Evolutionary conservation across 78 protist species (phyloP).

Genomic region (Dictyostelium capitatum): DNA sequence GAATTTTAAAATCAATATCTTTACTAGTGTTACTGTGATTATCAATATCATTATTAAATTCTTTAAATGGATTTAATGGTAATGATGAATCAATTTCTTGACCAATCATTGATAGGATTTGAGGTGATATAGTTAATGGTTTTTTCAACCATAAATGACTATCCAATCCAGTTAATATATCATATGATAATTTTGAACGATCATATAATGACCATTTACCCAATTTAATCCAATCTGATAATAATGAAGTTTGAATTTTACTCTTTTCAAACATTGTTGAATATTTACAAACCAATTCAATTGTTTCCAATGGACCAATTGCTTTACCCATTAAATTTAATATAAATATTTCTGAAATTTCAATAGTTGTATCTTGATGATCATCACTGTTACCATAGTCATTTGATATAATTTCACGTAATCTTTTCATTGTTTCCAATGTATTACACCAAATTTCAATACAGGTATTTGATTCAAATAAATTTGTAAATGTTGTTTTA

Average conservation of each 20-base stretch:
- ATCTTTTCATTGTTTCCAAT: not conserved
- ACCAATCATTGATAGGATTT: conserved; percentile 38
- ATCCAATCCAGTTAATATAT: conserved; percentile 39
- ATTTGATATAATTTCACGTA: not conserved
- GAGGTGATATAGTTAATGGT: conserved; percentile 70
- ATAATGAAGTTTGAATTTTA: not conserved
- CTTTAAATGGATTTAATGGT: conserved; percentile 8
- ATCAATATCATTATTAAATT: not conserved
- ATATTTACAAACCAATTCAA: conserved; percentile 33
- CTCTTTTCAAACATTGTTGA: conserved; percentile 27
- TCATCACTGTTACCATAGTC: not conserved
- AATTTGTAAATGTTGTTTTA: not conserved
- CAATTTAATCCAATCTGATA: conserved; percentile 47
- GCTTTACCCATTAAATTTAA: conserved; percentile 43
- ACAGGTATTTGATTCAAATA: conserved; percentile 16
- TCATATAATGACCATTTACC: conserved; percentile 72
- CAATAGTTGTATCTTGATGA: not conserved
- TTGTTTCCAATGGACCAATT: conserved; percentile 62
- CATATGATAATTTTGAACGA: conserved; percentile 34
- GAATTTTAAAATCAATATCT: conserved; percentile 14
- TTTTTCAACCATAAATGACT: conserved; percentile 72
- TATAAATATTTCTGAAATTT: conserved; percentile 16
- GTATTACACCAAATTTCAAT: conserved; percentile 29
- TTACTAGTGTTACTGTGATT: not conserved
- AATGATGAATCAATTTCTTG: not conserved